Base-by-base conservation (phyloP, 164 flowering plant species). In the Warburgia ugandensis region DNA sequence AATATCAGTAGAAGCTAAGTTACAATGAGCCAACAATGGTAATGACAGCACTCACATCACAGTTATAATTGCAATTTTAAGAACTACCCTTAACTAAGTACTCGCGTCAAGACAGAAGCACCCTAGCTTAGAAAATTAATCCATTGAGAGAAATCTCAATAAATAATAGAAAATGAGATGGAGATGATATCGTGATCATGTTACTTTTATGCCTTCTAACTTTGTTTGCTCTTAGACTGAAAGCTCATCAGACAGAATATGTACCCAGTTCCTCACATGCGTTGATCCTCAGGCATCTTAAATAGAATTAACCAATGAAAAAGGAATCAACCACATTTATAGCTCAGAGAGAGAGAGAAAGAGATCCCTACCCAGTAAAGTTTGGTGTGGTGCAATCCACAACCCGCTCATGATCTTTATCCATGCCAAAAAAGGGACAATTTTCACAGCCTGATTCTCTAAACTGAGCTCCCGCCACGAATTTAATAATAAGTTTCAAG, bases 401-500 rank as follows among this genome's bases (percentile, higher is more conserved):
- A 17, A 86, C 84, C 20, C 84, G 79, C 54, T 88, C 95, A n/a
- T 74, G 73, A 49, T 92, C 99, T 38, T 72, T 76, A 1, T 88
- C 88, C 98, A 88, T 79, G 68, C 71, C 66, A 51, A 92, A 88
- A 68, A 86, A 88, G 10, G 89, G 84, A 64, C 99, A 92, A 56
- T 92, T 88, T 68, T 92, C 99, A 46, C 99, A 92, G 1, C 99
- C 99, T 0, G 88, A 81, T 55, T 83, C 97, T 48, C 94, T 72
- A 54, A 88, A 92, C 96, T 87, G 62, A 3, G 4, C n/a, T 31
- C n/a, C 47, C 56, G 25, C 35, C 56, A 65, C 13, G 28, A 21
- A 54, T 2, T 41, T 21, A 21, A 31, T 2, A 23, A 36, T 36
- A 12, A 35, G 22, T 19, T 35, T 12, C 13, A 5, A 27, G 20